These are phyloP conservation scores for Nitzschia sp. DNA, from an alignment of 108 stramenopile genomes.

Conservation along the genomic window DNA sequence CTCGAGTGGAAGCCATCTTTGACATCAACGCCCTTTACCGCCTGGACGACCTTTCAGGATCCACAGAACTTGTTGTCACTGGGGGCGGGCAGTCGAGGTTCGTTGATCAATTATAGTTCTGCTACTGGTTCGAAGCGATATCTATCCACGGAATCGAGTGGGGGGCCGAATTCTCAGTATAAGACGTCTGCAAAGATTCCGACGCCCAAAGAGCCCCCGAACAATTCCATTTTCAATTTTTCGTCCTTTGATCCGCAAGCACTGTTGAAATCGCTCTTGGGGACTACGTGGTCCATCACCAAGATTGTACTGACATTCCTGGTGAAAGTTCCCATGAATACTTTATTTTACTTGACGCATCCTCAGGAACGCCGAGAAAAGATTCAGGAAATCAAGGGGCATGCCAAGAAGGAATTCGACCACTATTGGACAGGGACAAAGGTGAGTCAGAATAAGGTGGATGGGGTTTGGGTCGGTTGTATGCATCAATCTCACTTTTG, in stretches of 20 bases:
- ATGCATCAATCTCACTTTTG: background rate
- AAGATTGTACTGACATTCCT: slow-evolving; percentile 38
- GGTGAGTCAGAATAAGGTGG: slow-evolving; percentile 29
- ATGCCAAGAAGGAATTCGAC: slow-evolving; percentile 77
- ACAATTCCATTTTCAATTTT: background rate
- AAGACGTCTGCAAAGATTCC: slow-evolving; percentile 43
- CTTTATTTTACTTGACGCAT: slow-evolving; percentile 66
- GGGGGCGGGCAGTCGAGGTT: background rate
- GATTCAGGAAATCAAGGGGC: slow-evolving; percentile 65
- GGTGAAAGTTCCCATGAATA: slow-evolving; percentile 60
- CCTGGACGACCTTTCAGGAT: background rate
- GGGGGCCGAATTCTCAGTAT: background rate
- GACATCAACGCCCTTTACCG: background rate
- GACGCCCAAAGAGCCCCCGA: slow-evolving; percentile 33
- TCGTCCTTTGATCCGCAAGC: slow-evolving; percentile 30
- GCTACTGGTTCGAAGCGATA: background rate
- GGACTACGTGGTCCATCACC: slow-evolving; percentile 24
- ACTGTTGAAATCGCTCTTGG: slow-evolving; percentile 9
- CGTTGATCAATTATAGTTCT: too few relatives aligned
- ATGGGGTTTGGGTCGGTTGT: background rate
- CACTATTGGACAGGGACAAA: slow-evolving; percentile 97
- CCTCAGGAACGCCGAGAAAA: slow-evolving; percentile 59
- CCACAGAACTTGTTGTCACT: slow-evolving; percentile 1
- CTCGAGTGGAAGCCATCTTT: background rate
- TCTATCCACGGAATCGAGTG: background rate